Percentiles rank a stretch among this genome's conserved stretches.
phyloP scores from a whole-genome alignment of 306 rosid species.

The Cajanus cajan region DNA sequence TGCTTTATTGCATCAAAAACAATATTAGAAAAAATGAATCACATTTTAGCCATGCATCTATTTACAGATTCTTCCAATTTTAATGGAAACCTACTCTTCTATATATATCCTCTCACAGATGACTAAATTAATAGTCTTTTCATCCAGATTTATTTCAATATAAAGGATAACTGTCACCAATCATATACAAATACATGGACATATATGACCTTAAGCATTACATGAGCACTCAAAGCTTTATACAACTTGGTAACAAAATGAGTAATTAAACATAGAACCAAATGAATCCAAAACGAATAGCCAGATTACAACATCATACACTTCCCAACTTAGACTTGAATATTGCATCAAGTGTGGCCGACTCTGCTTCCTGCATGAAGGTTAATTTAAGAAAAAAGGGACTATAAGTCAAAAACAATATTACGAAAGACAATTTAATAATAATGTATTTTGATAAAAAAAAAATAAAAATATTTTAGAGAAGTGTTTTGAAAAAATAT shows the following conservation, averaged over 20 bases:
- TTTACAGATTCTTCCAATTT: not conserved
- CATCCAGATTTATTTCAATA: not conserved
- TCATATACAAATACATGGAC: not conserved
- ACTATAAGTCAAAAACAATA: conserved; percentile 19
- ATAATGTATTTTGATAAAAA: too few relatives aligned
- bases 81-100: not conserved
- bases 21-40: not conserved
- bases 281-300: conserved; percentile 15
- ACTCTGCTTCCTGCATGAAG: conserved; percentile 79
- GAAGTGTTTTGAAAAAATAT: too few relatives aligned
- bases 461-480: too few relatives aligned
- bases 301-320: conserved; percentile 49
- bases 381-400: not conserved
- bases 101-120: not conserved
- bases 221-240: conserved; percentile 8
- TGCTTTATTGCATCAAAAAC: too few relatives aligned
- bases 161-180: not conserved
- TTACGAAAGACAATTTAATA: not conserved
- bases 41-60: not conserved
- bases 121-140: not conserved
- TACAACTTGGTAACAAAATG: not conserved
- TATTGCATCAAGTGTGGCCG: conserved; percentile 91
- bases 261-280: not conserved
- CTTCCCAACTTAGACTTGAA: conserved; percentile 87
- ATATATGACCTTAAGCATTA: not conserved